Conservation (phyloP, 23 red algal species). For the Gracilariopsis chorda region DNA sequence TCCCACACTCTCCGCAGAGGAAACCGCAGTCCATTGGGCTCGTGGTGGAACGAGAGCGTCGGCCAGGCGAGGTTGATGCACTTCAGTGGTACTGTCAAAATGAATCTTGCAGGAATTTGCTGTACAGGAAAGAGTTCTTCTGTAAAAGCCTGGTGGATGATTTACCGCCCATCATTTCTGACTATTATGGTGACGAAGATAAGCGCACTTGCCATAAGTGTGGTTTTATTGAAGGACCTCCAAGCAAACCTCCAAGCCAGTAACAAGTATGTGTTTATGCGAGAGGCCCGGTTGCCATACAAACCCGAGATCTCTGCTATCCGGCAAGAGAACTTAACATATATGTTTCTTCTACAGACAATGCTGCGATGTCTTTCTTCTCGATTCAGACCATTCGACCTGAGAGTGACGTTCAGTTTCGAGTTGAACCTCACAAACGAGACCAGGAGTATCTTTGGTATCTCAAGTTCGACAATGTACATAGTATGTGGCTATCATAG, state of each 20-base stretch:
- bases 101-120: conserved; percentile 50
- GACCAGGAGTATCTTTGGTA: too few relatives aligned
- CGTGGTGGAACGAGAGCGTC: conserved; percentile 90
- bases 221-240: conserved; percentile 79
- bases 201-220: conserved; percentile 86
- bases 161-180: conserved; percentile 77
- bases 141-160: conserved; percentile 85
- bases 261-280: too few relatives aligned
- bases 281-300: too few relatives aligned
- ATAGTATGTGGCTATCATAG: too few relatives aligned
- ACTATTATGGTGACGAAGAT: conserved; percentile 61
- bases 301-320: too few relatives aligned
- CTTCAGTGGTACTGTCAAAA: conserved; percentile 95
- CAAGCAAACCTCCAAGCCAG: neutral
- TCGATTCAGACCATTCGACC: too few relatives aligned
- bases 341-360: too few relatives aligned
- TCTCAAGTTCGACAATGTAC: too few relatives aligned
- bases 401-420: too few relatives aligned
- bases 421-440: too few relatives aligned
- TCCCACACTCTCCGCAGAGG: conserved; percentile 88
- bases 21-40: conserved; percentile 73
- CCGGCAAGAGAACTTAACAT: too few relatives aligned
- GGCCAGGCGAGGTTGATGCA: conserved; percentile 73
- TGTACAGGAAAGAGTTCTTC: conserved; percentile 75
- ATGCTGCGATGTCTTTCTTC: too few relatives aligned